Conservation (phyloP, 805 yeast genomes). For the Zygoascus flipseniorum region DNA sequence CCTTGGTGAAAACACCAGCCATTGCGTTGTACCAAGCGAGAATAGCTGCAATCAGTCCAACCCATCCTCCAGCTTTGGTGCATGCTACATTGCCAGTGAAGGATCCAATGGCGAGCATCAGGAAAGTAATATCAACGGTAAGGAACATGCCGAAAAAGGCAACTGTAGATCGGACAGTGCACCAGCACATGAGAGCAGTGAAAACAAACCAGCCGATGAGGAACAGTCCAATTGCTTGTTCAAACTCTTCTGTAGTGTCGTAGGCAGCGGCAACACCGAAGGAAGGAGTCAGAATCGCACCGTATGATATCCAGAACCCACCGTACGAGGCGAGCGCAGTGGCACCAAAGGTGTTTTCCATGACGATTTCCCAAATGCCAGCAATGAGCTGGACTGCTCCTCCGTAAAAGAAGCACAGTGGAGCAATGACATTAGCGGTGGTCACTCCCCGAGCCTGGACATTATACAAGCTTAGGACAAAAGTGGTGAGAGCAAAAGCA, state of each 20-base stretch:
- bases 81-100: conserved; percentile 37
- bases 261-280: conserved; percentile 43
- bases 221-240: conserved; percentile 49
- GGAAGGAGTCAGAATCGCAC: conserved; percentile 42
- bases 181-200: conserved; percentile 42
- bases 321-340: conserved; percentile 37
- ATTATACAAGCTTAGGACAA: conserved; percentile 46
- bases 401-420: conserved; percentile 58
- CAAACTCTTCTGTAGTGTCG: conserved; percentile 30
- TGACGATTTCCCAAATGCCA: conserved; percentile 60
- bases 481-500: conserved; percentile 55
- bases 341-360: conserved; percentile 61
- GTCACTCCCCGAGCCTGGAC: conserved; percentile 49
- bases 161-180: conserved; percentile 55
- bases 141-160: conserved; percentile 51
- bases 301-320: conserved; percentile 60
- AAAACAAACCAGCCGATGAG: conserved; percentile 55
- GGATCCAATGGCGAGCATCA: conserved; percentile 46
- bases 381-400: conserved; percentile 54
- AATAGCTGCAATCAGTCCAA: conserved; percentile 54
- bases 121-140: conserved; percentile 43
- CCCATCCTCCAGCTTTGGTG: conserved; percentile 50
- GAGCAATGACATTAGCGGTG: conserved; percentile 46
- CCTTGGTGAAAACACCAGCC: conserved; percentile 58
- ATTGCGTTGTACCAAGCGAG: conserved; percentile 65